These are phyloP conservation scores for Amphirosellinia nigrospora DNA, from an alignment of 495 filamentous ascomycete species.

Conservation along the genomic window DNA sequence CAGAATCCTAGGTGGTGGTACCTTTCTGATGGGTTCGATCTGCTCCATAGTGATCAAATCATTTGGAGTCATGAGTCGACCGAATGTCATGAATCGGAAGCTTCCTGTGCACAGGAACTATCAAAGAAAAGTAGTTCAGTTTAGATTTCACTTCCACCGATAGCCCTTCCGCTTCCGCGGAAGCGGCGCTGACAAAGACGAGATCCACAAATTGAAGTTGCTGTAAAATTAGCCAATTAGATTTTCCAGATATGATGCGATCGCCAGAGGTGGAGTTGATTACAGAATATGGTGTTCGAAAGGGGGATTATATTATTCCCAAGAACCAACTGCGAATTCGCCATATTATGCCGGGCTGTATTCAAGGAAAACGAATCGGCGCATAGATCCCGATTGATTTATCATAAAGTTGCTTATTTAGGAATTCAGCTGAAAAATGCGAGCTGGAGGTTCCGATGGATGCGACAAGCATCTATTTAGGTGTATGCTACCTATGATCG, in stretches of 20 bases:
- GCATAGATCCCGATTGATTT: background rate
- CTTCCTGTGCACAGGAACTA: background rate
- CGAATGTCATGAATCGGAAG: background rate
- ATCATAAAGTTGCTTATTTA: background rate
- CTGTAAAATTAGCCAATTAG: background rate
- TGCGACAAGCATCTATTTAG: background rate
- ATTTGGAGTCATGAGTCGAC: background rate
- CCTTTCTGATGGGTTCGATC: slow-evolving; percentile 10
- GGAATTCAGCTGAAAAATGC: background rate
- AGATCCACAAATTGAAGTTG: background rate
- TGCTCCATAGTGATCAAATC: background rate
- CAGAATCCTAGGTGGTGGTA: background rate
- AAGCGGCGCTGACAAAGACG: slow-evolving; percentile 11
- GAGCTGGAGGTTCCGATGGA: background rate
- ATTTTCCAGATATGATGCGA: background rate
- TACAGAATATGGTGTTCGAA: background rate
- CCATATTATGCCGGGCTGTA: background rate
- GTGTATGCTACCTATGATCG: too few species aligned
- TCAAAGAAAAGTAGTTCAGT: background rate
- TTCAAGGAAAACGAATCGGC: background rate
- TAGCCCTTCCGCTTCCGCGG: slow-evolving; percentile 7
- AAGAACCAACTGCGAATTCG: background rate
- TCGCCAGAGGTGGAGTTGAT: background rate
- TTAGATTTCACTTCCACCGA: background rate
- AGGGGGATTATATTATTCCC: background rate